Conservation (phyloP, 805 yeast genomes). For the baker's yeast (Saccharomyces cerevisiae) region DNA sequence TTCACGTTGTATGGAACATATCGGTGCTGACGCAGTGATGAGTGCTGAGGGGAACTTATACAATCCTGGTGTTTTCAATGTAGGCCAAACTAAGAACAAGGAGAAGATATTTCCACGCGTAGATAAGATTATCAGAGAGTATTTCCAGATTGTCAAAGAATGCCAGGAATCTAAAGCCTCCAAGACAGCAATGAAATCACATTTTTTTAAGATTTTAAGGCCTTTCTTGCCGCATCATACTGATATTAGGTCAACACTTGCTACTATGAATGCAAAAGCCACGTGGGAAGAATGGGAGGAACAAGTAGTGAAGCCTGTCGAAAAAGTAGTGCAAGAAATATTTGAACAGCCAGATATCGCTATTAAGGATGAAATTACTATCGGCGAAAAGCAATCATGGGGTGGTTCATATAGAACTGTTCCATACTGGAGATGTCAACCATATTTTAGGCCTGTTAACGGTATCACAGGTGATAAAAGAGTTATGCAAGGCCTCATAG, state of each 20-base stretch:
- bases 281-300: conserved; percentile 43
- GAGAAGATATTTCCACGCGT: conserved; percentile 78
- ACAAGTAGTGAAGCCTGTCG: conserved; percentile 55
- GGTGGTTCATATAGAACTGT: conserved; percentile 74
- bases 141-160: conserved; percentile 68
- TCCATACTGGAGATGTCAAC: conserved; percentile 96
- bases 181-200: conserved; percentile 79
- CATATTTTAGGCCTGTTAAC: conserved; percentile 82
- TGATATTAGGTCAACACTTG: conserved; percentile 68
- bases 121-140: conserved; percentile 75
- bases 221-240: conserved; percentile 73
- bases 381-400: conserved; percentile 55
- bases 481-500: conserved; percentile 21
- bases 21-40: conserved; percentile 87
- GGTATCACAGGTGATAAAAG: conserved; percentile 54
- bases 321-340: conserved; percentile 51
- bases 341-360: conserved; percentile 44
- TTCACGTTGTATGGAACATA: conserved; percentile 52
- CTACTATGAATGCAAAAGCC: conserved; percentile 39
- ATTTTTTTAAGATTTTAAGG: conserved; percentile 76
- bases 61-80: conserved; percentile 80
- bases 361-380: conserved; percentile 45
- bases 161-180: conserved; percentile 49
- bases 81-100: conserved; percentile 33
- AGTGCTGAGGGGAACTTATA: conserved; percentile 92